phyloP scores from a whole-genome alignment of 768 basidiomycete genomes.

The Lactarius hengduanensis region DNA sequence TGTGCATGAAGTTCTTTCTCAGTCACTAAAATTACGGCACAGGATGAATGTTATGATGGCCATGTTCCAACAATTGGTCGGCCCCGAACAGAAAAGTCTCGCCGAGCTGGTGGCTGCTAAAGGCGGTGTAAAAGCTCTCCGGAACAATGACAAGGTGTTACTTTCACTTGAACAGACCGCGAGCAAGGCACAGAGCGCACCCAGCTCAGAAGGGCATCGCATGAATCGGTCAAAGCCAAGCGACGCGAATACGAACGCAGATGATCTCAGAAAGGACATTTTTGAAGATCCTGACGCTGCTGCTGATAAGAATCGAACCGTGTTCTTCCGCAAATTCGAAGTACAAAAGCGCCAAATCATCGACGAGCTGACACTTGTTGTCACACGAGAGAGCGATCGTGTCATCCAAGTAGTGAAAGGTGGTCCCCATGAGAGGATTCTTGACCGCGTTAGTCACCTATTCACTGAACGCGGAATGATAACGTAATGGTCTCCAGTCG shows the following conservation, averaged over 20 bases:
- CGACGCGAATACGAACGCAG: background rate
- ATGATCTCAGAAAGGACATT: constrained; percentile 28
- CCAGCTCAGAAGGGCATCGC: background rate
- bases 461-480: background rate
- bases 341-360: constrained; percentile 26
- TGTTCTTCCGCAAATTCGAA: constrained; percentile 31
- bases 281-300: constrained; percentile 30
- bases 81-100: constrained; percentile 25
- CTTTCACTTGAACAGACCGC: constrained; percentile 29
- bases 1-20: background rate
- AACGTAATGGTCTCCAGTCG: background rate
- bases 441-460: constrained; percentile 9
- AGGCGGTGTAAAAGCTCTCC: constrained; percentile 30
- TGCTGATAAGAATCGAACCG: constrained; percentile 26
- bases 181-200: background rate
- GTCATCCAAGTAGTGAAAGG: constrained; percentile 26
- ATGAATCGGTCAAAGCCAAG: background rate
- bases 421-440: constrained; percentile 33
- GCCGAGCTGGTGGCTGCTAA: constrained; percentile 24
- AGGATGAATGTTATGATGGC: constrained; percentile 27
- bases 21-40: background rate
- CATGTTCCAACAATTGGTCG: constrained; percentile 24
- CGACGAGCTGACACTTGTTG: constrained; percentile 24
- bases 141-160: constrained; percentile 27
- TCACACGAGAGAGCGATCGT: constrained; percentile 27